Base-by-base conservation (phyloP, 495 filamentous ascomycete genomes). In the Trichoderma asperelloides region DNA sequence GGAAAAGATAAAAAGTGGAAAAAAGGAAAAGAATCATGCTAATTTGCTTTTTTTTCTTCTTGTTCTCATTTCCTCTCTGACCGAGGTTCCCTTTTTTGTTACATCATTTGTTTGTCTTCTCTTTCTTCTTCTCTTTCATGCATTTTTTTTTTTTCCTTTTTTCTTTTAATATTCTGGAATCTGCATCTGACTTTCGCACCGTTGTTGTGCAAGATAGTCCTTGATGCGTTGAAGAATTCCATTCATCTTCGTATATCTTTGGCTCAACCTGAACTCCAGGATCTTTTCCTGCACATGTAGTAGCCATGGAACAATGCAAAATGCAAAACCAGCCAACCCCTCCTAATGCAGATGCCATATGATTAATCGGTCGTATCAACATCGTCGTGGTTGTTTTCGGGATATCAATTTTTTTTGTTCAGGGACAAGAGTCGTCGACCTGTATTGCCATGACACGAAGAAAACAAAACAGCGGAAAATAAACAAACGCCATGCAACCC, bases 31-130 rank as follows among this genome's bases (percentile, higher is more conserved):
- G 25, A 11, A 30, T 60, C 8, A 28, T 28, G 15, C 23, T 60
- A 28, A 28, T 60, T 28, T 60, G 55, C 27, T 30, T 60, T 47
- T 47, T 30, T 60, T 47, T 47, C 43, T 60, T 60, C 23, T 60
- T 55, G n/a, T 55, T 9, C 21, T 11, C 16, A 16, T 23, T 25
- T 55, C 21, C n/a, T 23, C n/a, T 60, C 55, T 51, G 47, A 3
- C 43, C 47, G 6, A 51, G 3, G 16, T 27, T 60, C 16, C 25
- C 12, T 30, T 25, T 60, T 60, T 13, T 13, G 55, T 11, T 67
- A 21, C 37, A 71, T 71, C 55, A 64, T 68, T 67, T 72, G 66
- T 70, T 70, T 70, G 49, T 43, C 40, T 62, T 65, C 70, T 67
- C 62, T 65, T 30, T 45, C 68, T 64, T 37, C 18, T 47, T 63